Conservation (phyloP, 1,139 yeast species). For the Nakaseomyces nivariensis region DNA sequence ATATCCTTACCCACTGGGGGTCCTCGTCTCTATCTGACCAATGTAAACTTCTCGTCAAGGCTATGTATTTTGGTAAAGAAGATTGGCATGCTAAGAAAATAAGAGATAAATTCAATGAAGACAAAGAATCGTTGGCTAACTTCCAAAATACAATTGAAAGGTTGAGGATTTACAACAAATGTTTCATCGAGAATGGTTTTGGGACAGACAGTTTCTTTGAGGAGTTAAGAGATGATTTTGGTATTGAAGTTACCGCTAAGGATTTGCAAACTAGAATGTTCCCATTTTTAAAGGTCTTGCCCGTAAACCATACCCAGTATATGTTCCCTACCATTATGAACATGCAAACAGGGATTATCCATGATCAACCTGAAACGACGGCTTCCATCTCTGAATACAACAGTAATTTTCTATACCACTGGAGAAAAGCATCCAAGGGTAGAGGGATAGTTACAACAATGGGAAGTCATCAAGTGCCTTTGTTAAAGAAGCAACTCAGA, state of each 20-base stretch:
- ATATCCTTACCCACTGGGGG: neutral
- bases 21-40: neutral
- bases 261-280: constrained; percentile 8
- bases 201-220: neutral
- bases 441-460: constrained; percentile 11
- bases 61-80: constrained; percentile 1
- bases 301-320: neutral
- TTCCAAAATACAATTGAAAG: constrained; percentile 4
- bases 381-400: constrained; percentile 3
- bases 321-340: constrained; percentile 4
- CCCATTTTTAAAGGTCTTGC: constrained; percentile 6
- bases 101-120: neutral
- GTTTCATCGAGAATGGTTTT: constrained; percentile 5
- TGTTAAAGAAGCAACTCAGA: constrained; percentile 5
- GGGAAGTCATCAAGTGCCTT: neutral
- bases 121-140: neutral
- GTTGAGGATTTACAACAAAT: constrained; percentile 8
- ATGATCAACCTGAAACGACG: neutral
- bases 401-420: constrained; percentile 6
- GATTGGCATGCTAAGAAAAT: constrained; percentile 2
- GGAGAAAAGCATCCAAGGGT: constrained; percentile 7
- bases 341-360: neutral
- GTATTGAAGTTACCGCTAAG: neutral
- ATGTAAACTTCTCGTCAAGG: constrained; percentile 2
- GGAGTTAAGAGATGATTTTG: neutral